These are phyloP conservation scores for Sporothrix dimorphospora DNA, from an alignment of 2,329 filamentous ascomycete genomes.

Conservation along the genomic window DNA sequence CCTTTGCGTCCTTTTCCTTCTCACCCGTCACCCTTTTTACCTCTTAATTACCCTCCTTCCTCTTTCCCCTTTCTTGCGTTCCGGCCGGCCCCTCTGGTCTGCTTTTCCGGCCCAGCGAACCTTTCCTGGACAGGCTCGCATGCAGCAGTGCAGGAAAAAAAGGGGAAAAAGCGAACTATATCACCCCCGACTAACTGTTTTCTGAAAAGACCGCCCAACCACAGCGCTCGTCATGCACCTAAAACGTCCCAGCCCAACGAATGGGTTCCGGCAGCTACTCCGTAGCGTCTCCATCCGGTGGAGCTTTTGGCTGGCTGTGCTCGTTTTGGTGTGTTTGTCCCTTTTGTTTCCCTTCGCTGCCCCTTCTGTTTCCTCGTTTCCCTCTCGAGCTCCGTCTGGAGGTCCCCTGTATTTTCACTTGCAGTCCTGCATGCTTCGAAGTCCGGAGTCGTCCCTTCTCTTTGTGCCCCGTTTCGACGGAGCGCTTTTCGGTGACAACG, in stretches of 20 bases:
- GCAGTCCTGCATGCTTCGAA: not conserved
- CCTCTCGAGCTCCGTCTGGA: not conserved
- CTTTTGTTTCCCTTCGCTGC: not conserved
- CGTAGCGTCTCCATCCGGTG: slow-evolving; percentile 27
- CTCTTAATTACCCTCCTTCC: slow-evolving; percentile 10
- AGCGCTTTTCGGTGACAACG: not conserved
- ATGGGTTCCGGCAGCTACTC: slow-evolving; percentile 31
- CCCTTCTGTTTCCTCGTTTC: slow-evolving; percentile 6
- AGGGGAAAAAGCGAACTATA: not conserved
- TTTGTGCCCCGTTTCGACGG: slow-evolving; percentile 10
- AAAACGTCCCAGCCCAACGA: slow-evolving; percentile 30
- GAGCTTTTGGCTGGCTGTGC: slow-evolving; percentile 13
- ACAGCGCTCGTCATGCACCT: slow-evolving; percentile 19
- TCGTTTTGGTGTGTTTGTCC: not conserved
- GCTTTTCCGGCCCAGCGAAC: slow-evolving; percentile 22
- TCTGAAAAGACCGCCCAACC: slow-evolving; percentile 2
- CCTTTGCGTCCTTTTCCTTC: not conserved
- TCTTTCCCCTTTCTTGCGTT: slow-evolving; percentile 9
- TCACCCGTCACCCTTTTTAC: not conserved
- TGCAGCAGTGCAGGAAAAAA: not conserved
- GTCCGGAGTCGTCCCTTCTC: not conserved
- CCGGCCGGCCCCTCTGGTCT: slow-evolving; percentile 25
- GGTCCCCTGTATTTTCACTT: not conserved
- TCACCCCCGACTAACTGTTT: slow-evolving; percentile 6
- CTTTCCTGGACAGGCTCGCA: slow-evolving; percentile 12